phyloP scores from a whole-genome alignment of 1,284 basidiomycete species.

The Heterobasidion annosum region DNA sequence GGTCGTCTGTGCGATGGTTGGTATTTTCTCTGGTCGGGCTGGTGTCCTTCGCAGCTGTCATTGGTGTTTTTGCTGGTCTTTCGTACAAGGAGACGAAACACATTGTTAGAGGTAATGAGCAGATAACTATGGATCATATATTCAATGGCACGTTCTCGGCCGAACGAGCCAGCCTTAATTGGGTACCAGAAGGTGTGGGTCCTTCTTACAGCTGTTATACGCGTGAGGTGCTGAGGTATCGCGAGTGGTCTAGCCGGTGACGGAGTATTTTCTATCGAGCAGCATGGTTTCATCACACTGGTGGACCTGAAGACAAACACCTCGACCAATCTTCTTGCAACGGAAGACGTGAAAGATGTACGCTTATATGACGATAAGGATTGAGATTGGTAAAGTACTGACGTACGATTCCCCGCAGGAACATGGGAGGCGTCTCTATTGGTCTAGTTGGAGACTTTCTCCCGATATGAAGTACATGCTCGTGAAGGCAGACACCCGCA shows the following conservation, averaged over 20 bases:
- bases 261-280: constrained; percentile 72
- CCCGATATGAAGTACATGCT: constrained; percentile 84
- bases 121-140: constrained; percentile 79
- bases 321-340: constrained; percentile 52
- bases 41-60: constrained; percentile 45
- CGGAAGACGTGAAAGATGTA: constrained; percentile 56
- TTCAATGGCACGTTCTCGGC: constrained; percentile 81
- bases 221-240: constrained; percentile 4
- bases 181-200: constrained; percentile 80
- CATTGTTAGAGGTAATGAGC: constrained; percentile 45
- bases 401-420: constrained; percentile 30
- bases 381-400: background rate
- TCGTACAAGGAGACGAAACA: constrained; percentile 51
- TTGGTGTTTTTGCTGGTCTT: constrained; percentile 66
- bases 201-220: background rate
- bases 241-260: constrained; percentile 60
- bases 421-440: constrained; percentile 42
- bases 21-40: constrained; percentile 43
- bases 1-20: constrained; percentile 43
- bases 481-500: constrained; percentile 62
- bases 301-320: constrained; percentile 73
- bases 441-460: constrained; percentile 70
- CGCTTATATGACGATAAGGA: constrained; percentile 13
- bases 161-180: constrained; percentile 43
- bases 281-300: constrained; percentile 60